Conservation (phyloP, 1,284 basidiomycete species). For the Moesziomyces parantarcticus region DNA sequence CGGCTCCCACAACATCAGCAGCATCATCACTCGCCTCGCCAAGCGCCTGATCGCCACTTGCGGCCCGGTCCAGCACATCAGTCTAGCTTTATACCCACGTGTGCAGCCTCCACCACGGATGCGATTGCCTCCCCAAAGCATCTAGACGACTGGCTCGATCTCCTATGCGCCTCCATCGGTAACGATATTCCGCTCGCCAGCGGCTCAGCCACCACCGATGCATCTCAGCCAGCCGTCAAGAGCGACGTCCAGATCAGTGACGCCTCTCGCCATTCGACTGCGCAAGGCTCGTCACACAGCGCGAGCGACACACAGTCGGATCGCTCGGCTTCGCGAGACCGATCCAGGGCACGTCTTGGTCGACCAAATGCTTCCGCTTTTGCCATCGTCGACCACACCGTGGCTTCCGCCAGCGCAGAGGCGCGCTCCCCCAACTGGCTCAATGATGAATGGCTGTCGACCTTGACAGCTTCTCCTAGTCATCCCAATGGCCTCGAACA, state of each 20-base stretch:
- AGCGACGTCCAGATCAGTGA: not conserved
- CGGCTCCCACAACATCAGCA: not conserved
- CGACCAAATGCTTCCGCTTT: not conserved
- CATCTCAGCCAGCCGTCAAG: not conserved
- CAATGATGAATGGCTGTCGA: conserved; percentile 15
- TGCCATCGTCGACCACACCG: not conserved
- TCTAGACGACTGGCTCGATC: conserved; percentile 25
- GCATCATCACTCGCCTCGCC: not conserved
- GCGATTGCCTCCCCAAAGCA: conserved; percentile 5
- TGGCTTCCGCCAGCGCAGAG: not conserved
- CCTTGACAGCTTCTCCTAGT: conserved; percentile 9
- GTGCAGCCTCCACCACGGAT: not conserved
- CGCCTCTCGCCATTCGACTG: not conserved
- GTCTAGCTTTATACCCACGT: not conserved
- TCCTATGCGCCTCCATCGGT: conserved; percentile 16
- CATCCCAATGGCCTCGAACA: not conserved
- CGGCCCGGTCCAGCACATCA: not conserved
- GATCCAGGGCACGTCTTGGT: not conserved
- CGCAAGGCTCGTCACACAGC: not conserved
- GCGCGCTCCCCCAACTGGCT: conserved; percentile 10
- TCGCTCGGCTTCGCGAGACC: not conserved
- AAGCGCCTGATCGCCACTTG: not conserved
- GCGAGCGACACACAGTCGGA: not conserved
- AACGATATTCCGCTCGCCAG: conserved; percentile 7
- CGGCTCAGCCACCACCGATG: not conserved